Conservation (phyloP, 495 filamentous ascomycete genomes). For the Aspergillus avenaceus region DNA sequence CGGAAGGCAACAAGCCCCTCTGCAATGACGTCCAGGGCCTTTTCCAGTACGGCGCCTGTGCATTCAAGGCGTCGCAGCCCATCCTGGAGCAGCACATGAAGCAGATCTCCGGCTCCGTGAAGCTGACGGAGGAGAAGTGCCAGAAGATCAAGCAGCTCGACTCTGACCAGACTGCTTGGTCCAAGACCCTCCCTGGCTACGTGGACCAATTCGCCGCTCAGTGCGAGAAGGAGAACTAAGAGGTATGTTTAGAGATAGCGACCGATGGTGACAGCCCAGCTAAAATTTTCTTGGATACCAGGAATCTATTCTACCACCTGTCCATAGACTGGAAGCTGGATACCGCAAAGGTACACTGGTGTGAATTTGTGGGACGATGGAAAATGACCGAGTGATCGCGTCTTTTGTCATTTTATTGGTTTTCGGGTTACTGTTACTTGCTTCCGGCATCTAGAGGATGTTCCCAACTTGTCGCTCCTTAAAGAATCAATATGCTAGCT, state of each 20-base stretch:
- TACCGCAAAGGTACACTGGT: no score
- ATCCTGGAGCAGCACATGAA: constrained; percentile 1
- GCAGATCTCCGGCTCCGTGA: neutral
- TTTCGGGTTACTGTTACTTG: no score
- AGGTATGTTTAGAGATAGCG: neutral
- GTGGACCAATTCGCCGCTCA: constrained; percentile 8
- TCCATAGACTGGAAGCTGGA: no score
- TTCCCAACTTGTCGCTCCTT: no score
- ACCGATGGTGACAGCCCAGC: no score
- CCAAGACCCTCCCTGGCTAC: constrained; percentile 10
- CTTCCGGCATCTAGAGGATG: no score
- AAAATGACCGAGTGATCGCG: no score
- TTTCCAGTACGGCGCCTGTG: constrained; percentile 1
- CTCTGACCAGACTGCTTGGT: constrained; percentile 4
- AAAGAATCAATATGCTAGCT: no score
- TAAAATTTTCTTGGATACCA: no score
- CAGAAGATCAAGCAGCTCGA: constrained; percentile 7
- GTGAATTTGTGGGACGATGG: no score
- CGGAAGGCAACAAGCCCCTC: constrained; percentile 9
- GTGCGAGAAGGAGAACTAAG: constrained; percentile 11
- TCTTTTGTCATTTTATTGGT: no score
- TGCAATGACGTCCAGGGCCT: constrained; percentile 5
- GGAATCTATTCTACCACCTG: no score
- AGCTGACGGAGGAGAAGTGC: constrained; percentile 8
- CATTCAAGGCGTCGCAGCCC: constrained; percentile 7